Percentiles rank a stretch among this genome's conserved stretches.
Conservation (phyloP, 1,284 basidiomycete genomes). For the Sphagnurus paluster region DNA sequence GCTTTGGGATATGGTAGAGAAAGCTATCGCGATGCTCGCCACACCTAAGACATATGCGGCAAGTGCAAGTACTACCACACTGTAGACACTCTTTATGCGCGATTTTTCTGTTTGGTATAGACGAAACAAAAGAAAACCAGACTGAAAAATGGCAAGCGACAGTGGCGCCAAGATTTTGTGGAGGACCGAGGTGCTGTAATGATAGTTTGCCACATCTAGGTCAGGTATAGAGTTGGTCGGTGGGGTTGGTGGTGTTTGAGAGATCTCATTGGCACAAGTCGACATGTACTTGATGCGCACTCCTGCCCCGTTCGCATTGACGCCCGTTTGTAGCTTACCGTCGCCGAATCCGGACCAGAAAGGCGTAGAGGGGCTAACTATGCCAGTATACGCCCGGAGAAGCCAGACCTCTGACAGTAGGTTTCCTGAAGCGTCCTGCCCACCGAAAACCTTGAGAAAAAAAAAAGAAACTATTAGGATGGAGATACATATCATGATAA, state of each 20-base stretch:
- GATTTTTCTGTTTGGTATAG: slow-evolving; percentile 28
- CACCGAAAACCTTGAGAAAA: slow-evolving; percentile 60
- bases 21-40: slow-evolving; percentile 59
- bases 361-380: slow-evolving; percentile 51
- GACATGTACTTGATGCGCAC: slow-evolving; percentile 62
- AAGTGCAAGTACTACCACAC: slow-evolving; percentile 40
- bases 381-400: slow-evolving; percentile 65
- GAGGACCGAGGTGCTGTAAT: slow-evolving; percentile 51
- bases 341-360: slow-evolving; percentile 64
- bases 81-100: slow-evolving; percentile 29
- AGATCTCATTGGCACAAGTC: slow-evolving; percentile 52
- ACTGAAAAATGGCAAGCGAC: slow-evolving; percentile 60
- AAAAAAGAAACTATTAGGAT: background rate
- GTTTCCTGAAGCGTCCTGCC: slow-evolving; percentile 61
- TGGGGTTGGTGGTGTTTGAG: slow-evolving; percentile 20
- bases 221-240: slow-evolving; percentile 16
- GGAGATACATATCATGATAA: background rate
- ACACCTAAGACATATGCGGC: slow-evolving; percentile 62
- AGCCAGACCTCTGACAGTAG: slow-evolving; percentile 77
- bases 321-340: slow-evolving; percentile 59
- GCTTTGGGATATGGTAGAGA: slow-evolving; percentile 49
- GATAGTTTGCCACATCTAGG: slow-evolving; percentile 1
- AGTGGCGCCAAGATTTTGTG: slow-evolving; percentile 70
- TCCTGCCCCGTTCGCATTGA: slow-evolving; percentile 63
- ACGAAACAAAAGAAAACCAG: slow-evolving; percentile 54